Base-by-base conservation (phyloP, 2,329 filamentous ascomycete species). In the Seiridium cupressi region DNA sequence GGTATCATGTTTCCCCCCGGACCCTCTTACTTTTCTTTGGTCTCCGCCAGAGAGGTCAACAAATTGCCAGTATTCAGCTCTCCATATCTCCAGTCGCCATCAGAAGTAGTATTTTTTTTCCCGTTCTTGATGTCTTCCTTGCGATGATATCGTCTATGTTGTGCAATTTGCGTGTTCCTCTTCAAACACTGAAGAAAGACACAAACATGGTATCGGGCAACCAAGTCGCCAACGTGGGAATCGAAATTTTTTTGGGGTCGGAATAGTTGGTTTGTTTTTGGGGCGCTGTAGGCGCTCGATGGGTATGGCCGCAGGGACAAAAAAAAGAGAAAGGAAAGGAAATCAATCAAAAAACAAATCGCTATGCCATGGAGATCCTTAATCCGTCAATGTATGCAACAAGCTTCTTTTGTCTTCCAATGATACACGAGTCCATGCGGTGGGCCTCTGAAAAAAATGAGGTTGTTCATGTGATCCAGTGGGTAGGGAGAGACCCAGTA, bases 351-450 rank as follows among this genome's bases (percentile, higher is more conserved):
- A 72, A 69, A 76, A 72, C 69, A 74, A 74, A 74, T 77, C 77
- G 77, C 77, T 79, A 74, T 79, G 77, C 77, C 76, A 76, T 77
- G 74, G 70, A 77, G 74, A 76, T 68, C 73, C 71, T 71, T 35
- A 69, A 74, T 74, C 74, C 73, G 73, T 73, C 73, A 73, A 76
- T 77, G 69, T 74, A 77, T 73, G 71, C 71, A 73, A 73, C 73
- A 77, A 76, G 76, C 75, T 53, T 53, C 49, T 76, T 77, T 74
- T 73, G 71, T 76, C 75, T 72, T 72, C 70, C 70, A 70, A 72
- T 74, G 70, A 70, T 74, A 76, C 72, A 76, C 68, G 70, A 68
- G 72, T 68, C 65, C 66, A 66, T 65, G 68, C 65, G 60, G 62
- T 65, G 57, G 60, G 61, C 61, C 60, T 60, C 48, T 61, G 61